Conservation (phyloP, 306 rosid species). For the Inga laurina region DNA sequence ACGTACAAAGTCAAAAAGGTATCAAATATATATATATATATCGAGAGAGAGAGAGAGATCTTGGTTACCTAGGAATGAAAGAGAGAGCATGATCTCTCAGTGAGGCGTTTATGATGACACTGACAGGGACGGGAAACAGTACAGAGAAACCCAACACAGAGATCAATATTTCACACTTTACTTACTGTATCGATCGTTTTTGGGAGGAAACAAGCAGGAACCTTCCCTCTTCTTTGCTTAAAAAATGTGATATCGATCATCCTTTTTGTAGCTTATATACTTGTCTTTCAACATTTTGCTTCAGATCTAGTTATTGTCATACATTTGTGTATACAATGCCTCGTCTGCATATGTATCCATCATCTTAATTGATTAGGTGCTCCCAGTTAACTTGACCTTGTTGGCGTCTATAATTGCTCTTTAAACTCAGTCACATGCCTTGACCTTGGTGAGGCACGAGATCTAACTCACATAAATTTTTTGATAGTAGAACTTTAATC, state of each 20-base stretch:
- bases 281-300: constrained; percentile 31
- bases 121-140: background rate
- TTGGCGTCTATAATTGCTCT: no score
- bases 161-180: background rate
- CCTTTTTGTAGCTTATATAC: constrained; percentile 38
- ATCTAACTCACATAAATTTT: no score
- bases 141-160: background rate
- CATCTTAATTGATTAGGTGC: background rate
- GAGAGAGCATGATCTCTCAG: background rate
- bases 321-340: background rate
- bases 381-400: background rate
- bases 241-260: constrained; percentile 1
- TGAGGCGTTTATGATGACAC: background rate
- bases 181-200: background rate
- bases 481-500: background rate
- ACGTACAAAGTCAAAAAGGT: background rate
- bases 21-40: background rate
- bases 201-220: constrained; percentile 55
- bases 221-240: constrained; percentile 36
- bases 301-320: constrained; percentile 23
- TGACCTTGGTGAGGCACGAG: no score
- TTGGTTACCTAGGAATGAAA: background rate
- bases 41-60: background rate
- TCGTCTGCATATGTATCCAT: background rate
- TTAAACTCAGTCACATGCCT: no score